A percentile compares a stretch with the other conserved stretches of the same genome.
These are phyloP conservation scores for Epithemia pelagica DNA, from an alignment of 108 stramenopile species.

Conservation along the genomic window DNA sequence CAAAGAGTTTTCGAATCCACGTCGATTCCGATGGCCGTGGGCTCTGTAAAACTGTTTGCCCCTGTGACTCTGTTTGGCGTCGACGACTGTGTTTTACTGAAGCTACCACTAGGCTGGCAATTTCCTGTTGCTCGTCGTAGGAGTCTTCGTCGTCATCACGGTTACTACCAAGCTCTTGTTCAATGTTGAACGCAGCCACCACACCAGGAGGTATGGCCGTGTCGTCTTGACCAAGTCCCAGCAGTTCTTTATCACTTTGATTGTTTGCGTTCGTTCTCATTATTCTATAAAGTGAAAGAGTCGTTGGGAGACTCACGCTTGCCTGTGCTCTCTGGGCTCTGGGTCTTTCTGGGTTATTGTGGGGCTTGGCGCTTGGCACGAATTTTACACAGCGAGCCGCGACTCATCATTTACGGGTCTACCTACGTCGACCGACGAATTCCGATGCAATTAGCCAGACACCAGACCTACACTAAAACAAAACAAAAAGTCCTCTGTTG, in stretches of 20 bases:
- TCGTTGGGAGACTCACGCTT: too few relatives aligned
- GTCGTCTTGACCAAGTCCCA: neutral
- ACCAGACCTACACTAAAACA: too few relatives aligned
- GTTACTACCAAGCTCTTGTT: neutral
- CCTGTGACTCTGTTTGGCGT: neutral
- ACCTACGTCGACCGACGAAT: too few relatives aligned
- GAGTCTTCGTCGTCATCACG: neutral
- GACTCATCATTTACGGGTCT: too few relatives aligned
- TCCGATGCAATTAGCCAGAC: too few relatives aligned
- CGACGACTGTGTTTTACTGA: neutral
- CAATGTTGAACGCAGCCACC: neutral
- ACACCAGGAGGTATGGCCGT: neutral
- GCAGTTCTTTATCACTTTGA: neutral
- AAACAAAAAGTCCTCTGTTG: too few relatives aligned
- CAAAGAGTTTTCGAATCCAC: neutral
- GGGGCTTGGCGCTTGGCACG: too few relatives aligned
- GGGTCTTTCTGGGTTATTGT: too few relatives aligned
- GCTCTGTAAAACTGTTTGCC: neutral
- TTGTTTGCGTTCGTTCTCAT: neutral
- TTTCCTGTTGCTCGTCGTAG: neutral
- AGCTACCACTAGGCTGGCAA: neutral
- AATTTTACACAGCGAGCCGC: too few relatives aligned
- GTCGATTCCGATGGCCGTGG: neutral
- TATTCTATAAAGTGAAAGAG: neutral
- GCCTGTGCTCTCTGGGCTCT: too few relatives aligned